Percentiles rank a stretch among this genome's conserved stretches.
Evolutionary conservation across 2,329 filamentous ascomycete species (phyloP).

Genomic region (Trematosphaeria pertusa): DNA sequence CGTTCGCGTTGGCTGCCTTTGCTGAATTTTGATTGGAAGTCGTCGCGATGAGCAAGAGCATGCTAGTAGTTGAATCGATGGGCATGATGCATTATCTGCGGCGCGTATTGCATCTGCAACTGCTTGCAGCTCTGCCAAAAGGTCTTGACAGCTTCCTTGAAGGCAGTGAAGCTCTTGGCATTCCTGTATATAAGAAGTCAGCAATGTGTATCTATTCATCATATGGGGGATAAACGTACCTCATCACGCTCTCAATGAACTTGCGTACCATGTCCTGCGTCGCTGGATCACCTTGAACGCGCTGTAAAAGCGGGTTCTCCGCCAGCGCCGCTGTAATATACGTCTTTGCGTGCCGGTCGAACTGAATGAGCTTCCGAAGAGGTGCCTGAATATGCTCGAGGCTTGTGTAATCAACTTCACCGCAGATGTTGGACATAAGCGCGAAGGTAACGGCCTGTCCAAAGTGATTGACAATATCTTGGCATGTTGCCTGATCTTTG

Average conservation of each 20-base stretch:
- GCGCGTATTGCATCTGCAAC: slow-evolving; percentile 45
- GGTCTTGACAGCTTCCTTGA: slow-evolving; percentile 44
- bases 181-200: slow-evolving; percentile 44
- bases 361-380: slow-evolving; percentile 40
- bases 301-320: slow-evolving; percentile 37
- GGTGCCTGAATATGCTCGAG: slow-evolving; percentile 42
- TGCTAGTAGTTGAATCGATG: slow-evolving; percentile 30
- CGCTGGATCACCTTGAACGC: slow-evolving; percentile 34
- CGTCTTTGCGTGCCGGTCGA: slow-evolving; percentile 38
- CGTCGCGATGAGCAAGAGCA: slow-evolving; percentile 10
- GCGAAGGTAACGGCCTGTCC: slow-evolving; percentile 38
- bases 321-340: slow-evolving; percentile 41
- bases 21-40: slow-evolving; percentile 55
- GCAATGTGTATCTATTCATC: too few relatives aligned
- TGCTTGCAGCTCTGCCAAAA: slow-evolving; percentile 48
- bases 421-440: slow-evolving; percentile 43
- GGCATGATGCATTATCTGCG: slow-evolving; percentile 34
- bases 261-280: slow-evolving; percentile 41
- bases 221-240: too few relatives aligned
- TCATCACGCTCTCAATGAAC: slow-evolving; percentile 42
- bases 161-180: slow-evolving; percentile 37
- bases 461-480: slow-evolving; percentile 46
- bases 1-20: slow-evolving; percentile 75
- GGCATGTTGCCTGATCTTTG: slow-evolving; percentile 35
- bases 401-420: slow-evolving; percentile 44